Evolutionary conservation across 2,329 filamentous ascomycete genomes (phyloP).

Genomic region (Fusarium verrucosum): DNA sequence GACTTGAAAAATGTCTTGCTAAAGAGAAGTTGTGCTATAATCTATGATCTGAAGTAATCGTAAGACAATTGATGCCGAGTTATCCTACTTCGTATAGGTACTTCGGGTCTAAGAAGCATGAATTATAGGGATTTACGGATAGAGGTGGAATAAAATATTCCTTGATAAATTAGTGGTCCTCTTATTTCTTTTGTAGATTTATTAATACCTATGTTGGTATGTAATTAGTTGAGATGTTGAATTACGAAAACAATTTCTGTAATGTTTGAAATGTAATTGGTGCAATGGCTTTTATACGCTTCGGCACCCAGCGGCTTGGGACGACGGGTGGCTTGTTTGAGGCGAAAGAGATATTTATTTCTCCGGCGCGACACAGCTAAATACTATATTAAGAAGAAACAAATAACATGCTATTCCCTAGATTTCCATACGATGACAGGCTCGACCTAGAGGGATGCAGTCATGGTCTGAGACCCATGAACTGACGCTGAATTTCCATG

Average conservation of each 20-base stretch:
- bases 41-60: too few relatives aligned
- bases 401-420: neutral
- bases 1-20: too few relatives aligned
- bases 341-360: neutral
- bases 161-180: too few relatives aligned
- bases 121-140: too few relatives aligned
- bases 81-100: too few relatives aligned
- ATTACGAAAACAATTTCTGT: neutral
- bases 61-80: too few relatives aligned
- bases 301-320: too few relatives aligned
- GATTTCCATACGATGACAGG: neutral
- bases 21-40: too few relatives aligned
- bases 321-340: neutral
- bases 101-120: too few relatives aligned
- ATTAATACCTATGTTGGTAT: too few relatives aligned
- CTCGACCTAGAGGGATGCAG: neutral
- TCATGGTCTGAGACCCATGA: slow-evolving; percentile 4
- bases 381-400: neutral
- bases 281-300: neutral
- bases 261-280: neutral
- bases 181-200: too few relatives aligned
- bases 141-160: too few relatives aligned
- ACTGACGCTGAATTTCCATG: slow-evolving; percentile 14
- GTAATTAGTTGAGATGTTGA: neutral
- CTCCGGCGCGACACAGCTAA: neutral